Evolutionary conservation across 345 rosid species (phyloP).

Genomic region (Clausena lansium): DNA sequence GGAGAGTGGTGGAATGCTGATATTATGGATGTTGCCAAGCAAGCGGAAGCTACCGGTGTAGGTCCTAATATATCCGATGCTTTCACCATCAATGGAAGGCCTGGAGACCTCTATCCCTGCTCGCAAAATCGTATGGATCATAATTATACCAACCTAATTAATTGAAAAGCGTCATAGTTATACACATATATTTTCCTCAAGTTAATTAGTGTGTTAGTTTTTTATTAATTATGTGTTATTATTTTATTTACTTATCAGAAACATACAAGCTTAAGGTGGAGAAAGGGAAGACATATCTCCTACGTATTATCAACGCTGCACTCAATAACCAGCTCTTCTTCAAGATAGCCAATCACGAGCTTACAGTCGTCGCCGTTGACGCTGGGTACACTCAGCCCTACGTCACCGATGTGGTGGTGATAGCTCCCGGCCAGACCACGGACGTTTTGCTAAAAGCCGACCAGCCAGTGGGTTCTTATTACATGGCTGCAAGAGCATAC

Average conservation of each 20-base stretch:
- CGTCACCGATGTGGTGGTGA: conserved; percentile 54
- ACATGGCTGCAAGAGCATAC: conserved; percentile 76
- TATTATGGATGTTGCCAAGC: conserved; percentile 52
- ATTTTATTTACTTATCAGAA: conserved; percentile 27
- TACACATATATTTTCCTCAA: too few species aligned
- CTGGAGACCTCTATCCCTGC: conserved; percentile 83
- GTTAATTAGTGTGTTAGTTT: too few species aligned
- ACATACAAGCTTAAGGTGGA: conserved; percentile 53
- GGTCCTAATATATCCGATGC: conserved; percentile 70
- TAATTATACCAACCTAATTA: too few species aligned
- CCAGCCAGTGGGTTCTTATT: conserved; percentile 60
- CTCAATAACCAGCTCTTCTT: conserved; percentile 75
- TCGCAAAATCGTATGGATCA: conserved; percentile 44
- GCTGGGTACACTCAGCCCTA: conserved; percentile 69
- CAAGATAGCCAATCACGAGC: conserved; percentile 75
- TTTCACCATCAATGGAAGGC: conserved; percentile 80
- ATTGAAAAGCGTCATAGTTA: background rate
- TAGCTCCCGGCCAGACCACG: conserved; percentile 75
- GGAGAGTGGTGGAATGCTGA: conserved; percentile 94
- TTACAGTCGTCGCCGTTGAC: conserved; percentile 75
- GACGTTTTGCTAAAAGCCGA: conserved; percentile 66
- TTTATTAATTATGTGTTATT: background rate
- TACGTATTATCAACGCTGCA: conserved; percentile 90
- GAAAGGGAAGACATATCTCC: conserved; percentile 69
- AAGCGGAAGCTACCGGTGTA: conserved; percentile 51